phyloP scores from a whole-genome alignment of 352 stramenopile species.

The Pythium angustatum region DNA sequence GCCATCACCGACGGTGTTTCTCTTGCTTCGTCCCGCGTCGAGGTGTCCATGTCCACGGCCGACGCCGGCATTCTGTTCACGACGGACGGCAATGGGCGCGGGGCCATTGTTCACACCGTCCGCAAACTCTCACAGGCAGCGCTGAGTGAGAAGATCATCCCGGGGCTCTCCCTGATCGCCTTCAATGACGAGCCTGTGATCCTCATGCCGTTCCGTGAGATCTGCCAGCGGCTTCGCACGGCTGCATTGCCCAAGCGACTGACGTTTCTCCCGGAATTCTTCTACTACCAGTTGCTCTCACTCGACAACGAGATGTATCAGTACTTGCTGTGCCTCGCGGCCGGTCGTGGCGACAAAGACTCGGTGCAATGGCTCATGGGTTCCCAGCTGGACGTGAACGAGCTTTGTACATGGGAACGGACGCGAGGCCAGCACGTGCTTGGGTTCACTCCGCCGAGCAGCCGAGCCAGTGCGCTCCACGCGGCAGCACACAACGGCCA shows the following conservation, averaged over 20 bases:
- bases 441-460: conserved; percentile 59
- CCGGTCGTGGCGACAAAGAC: conserved; percentile 66
- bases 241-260: conserved; percentile 76
- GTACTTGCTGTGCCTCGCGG: conserved; percentile 74
- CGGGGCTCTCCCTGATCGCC: conserved; percentile 73
- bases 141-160: conserved; percentile 63
- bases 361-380: conserved; percentile 60
- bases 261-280: conserved; percentile 84
- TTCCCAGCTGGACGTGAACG: conserved; percentile 62
- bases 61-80: conserved; percentile 85
- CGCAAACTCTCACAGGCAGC: conserved; percentile 82
- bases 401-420: conserved; percentile 70
- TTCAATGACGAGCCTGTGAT: conserved; percentile 86
- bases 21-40: conserved; percentile 56
- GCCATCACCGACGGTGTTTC: conserved; percentile 34
- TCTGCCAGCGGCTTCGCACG: conserved; percentile 57
- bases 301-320: conserved; percentile 79
- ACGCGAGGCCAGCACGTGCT: conserved; percentile 70
- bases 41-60: conserved; percentile 80
- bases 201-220: conserved; percentile 78
- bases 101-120: conserved; percentile 73
- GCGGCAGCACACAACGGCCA: conserved; percentile 64
- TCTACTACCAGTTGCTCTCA: conserved; percentile 81
- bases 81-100: conserved; percentile 72
- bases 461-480: conserved; percentile 61